Evolutionary conservation across 768 basidiomycete species (phyloP).

Genomic region (Hygrocybe coccinea): DNA sequence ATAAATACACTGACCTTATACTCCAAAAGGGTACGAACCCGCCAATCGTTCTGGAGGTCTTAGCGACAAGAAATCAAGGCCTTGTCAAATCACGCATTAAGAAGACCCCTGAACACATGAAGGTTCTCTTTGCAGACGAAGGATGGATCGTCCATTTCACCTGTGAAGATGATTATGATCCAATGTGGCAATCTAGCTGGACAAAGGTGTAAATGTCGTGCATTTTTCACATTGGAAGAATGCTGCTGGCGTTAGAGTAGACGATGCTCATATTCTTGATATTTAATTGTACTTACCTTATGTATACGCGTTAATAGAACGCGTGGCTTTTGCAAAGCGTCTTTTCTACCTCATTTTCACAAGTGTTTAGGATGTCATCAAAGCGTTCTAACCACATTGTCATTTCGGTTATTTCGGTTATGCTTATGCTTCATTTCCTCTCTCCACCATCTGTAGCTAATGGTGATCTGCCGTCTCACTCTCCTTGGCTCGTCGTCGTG

Average conservation of each 20-base stretch:
- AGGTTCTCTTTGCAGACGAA: neutral
- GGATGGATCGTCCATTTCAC: neutral
- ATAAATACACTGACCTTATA: constrained; percentile 13
- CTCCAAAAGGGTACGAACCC: constrained; percentile 4
- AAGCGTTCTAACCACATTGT: too few species aligned
- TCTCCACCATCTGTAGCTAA: too few species aligned
- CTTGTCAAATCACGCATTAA: constrained; percentile 9
- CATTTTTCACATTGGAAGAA: neutral
- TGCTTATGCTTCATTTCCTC: too few species aligned
- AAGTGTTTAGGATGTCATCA: too few species aligned
- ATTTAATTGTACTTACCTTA: too few species aligned
- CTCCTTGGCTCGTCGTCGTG: too few species aligned
- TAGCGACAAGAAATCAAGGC: constrained; percentile 9
- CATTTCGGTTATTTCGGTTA: too few species aligned
- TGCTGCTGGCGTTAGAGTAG: neutral
- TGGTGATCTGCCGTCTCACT: too few species aligned
- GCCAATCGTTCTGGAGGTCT: constrained; percentile 9
- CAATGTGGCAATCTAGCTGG: neutral
- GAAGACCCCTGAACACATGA: neutral
- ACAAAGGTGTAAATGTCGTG: neutral
- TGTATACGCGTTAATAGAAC: too few species aligned
- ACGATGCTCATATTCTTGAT: too few species aligned
- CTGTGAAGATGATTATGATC: neutral
- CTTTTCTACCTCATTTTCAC: too few species aligned
- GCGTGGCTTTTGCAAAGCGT: too few species aligned